These are phyloP conservation scores for Aegilops tauschii DNA, from an alignment of 176 grass and related monocot genomes.

Conservation along the genomic window DNA sequence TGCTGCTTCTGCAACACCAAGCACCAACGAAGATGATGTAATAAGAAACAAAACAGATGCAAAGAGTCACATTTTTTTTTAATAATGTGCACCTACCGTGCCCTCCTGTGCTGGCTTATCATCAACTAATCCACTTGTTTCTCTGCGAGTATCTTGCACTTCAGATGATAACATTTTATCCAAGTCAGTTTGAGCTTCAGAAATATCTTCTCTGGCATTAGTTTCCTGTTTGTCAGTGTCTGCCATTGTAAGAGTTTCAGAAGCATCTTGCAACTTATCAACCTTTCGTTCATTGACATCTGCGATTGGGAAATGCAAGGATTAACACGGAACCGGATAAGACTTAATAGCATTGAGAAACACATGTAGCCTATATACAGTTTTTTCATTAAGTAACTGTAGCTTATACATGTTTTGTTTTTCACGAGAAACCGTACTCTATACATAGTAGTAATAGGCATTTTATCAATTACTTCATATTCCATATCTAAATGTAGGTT, in stretches of 20 bases:
- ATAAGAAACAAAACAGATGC: conserved; percentile 4
- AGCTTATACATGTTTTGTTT: background rate
- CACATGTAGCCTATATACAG: background rate
- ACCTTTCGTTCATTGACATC: conserved; percentile 26
- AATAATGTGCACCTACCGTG: conserved; percentile 28
- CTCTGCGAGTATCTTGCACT: conserved; percentile 23
- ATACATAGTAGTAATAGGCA: background rate
- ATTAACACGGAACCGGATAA: conserved; percentile 1
- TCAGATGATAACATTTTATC: conserved; percentile 55
- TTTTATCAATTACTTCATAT: conserved; percentile 8
- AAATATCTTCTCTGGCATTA: conserved; percentile 28
- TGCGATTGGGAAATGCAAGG: conserved; percentile 18
- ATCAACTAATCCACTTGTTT: conserved; percentile 36
- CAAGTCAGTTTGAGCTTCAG: conserved; percentile 52
- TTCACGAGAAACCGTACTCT: background rate
- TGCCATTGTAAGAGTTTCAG: background rate
- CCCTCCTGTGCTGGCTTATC: conserved; percentile 42
- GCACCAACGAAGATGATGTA: background rate
- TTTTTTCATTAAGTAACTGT: background rate
- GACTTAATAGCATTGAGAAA: conserved; percentile 13
- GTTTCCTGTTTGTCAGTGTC: conserved; percentile 37
- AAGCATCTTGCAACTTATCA: conserved; percentile 31
- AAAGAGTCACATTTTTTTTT: background rate
- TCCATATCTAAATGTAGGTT: background rate
- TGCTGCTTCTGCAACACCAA: background rate